A percentile compares a stretch with the other conserved stretches of the same genome.
Evolutionary conservation across 352 stramenopile genomes (phyloP).

Genomic region (Globisporangium takayamanum): DNA sequence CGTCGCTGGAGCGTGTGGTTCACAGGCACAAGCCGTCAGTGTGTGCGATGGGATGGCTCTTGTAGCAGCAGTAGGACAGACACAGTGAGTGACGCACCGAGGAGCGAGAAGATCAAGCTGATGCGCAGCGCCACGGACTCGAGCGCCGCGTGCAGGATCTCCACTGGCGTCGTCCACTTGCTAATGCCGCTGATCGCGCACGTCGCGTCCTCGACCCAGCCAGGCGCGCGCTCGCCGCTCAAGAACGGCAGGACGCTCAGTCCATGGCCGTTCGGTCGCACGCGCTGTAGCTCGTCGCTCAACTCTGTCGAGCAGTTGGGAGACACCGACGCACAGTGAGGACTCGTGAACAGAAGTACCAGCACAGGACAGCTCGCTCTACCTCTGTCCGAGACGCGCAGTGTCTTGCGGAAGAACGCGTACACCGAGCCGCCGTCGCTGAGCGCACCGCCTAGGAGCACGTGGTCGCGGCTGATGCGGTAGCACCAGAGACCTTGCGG

Average conservation of each 20-base stretch:
- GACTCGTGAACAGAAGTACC: not conserved
- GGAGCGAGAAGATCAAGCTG: constrained; percentile 71
- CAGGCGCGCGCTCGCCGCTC: constrained; percentile 90
- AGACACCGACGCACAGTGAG: not conserved
- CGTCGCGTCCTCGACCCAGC: constrained; percentile 86
- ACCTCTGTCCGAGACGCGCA: constrained; percentile 54
- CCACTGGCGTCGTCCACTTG: constrained; percentile 82
- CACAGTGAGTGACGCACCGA: constrained; percentile 32
- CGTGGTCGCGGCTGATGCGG: constrained; percentile 71
- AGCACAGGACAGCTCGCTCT: not conserved
- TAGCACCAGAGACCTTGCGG: constrained; percentile 94
- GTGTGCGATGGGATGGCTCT: not conserved
- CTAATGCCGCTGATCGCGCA: constrained; percentile 90
- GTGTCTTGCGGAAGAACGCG: constrained; percentile 83
- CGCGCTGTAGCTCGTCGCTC: constrained; percentile 26
- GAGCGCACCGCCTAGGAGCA: constrained; percentile 92
- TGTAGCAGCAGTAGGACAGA: not conserved
- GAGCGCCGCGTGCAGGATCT: constrained; percentile 87
- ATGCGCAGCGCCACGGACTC: constrained; percentile 91
- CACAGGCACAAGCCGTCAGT: not conserved
- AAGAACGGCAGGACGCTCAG: constrained; percentile 91
- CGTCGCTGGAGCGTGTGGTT: constrained; percentile 10
- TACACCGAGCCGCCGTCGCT: constrained; percentile 95
- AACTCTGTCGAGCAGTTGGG: constrained; percentile 16
- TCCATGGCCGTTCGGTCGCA: constrained; percentile 46